Conservation (phyloP, 495 filamentous ascomycete genomes). For the Aeminium ludgeri region DNA sequence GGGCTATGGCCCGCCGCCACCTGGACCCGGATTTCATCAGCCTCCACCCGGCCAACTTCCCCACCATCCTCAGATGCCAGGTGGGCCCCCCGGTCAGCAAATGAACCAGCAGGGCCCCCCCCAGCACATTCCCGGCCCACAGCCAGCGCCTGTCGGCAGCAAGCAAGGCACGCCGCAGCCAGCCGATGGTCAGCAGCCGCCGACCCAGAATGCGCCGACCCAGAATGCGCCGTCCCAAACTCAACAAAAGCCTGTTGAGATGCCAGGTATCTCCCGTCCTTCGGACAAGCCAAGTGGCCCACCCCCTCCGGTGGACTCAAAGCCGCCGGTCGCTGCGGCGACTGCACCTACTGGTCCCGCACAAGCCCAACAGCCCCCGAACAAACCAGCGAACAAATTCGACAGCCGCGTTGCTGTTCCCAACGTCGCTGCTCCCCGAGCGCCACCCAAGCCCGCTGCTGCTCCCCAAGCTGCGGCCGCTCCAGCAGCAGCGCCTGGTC, state of each 20-base stretch:
- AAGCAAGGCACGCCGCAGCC: constrained; percentile 15
- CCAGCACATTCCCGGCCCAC: constrained; percentile 35
- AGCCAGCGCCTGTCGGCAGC: constrained; percentile 25
- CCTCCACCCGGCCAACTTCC: constrained; percentile 22
- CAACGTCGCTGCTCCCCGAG: constrained; percentile 11
- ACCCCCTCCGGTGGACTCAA: constrained; percentile 28
- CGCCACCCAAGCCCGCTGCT: constrained; percentile 21
- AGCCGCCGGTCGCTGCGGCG: constrained; percentile 24
- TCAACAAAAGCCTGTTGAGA: constrained; percentile 12
- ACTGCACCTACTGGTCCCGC: constrained; percentile 20
- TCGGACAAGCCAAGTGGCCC: constrained; percentile 17
- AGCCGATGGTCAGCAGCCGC: not conserved
- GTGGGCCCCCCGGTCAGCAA: constrained; percentile 17
- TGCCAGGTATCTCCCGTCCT: constrained; percentile 14
- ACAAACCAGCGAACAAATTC: too few species aligned
- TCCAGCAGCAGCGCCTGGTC: constrained; percentile 19
- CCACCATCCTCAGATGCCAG: constrained; percentile 21
- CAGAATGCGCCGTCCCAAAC: constrained; percentile 1
- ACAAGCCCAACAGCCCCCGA: constrained; percentile 37
- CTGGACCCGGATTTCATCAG: constrained; percentile 65
- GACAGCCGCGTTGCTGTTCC: constrained; percentile 40
- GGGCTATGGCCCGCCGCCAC: constrained; percentile 17
- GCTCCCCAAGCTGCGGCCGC: constrained; percentile 10
- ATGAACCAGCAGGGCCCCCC: constrained; percentile 17
- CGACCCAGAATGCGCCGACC: constrained; percentile 1